A percentile compares a stretch with the other conserved stretches of the same genome.
phyloP scores from a whole-genome alignment of 305 asterid species.

The Withania somnifera region DNA sequence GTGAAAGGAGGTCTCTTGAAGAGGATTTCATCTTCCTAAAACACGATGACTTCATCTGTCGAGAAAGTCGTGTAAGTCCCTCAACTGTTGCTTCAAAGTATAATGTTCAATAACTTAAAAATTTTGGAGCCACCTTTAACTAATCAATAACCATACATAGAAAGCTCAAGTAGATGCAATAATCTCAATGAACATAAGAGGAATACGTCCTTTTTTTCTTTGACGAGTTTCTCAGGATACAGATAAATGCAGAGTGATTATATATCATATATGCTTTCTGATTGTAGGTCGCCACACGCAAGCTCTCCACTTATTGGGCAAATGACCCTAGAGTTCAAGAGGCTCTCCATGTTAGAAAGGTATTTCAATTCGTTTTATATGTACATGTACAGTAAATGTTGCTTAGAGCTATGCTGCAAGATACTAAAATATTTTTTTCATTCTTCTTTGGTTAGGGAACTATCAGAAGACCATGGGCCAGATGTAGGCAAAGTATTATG shows the following conservation, averaged over 20 bases:
- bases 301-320: constrained; percentile 4
- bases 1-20: constrained; percentile 2
- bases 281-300: not conserved
- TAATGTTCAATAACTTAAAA: not conserved
- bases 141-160: not conserved
- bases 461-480: no score
- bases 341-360: constrained; percentile 8
- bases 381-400: no score
- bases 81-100: not conserved
- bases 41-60: not conserved
- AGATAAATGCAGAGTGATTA: not conserved
- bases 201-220: not conserved
- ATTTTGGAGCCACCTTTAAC: not conserved
- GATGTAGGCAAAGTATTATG: no score
- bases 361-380: not conserved
- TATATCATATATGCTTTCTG: not conserved
- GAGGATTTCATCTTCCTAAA: not conserved
- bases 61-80: not conserved
- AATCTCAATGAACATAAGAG: not conserved
- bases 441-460: no score
- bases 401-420: no score
- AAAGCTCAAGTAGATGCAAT: not conserved
- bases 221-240: not conserved
- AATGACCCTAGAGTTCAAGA: not conserved
- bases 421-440: no score